Evolutionary conservation across 1,139 yeast species (phyloP), one percentile per base, ranked within the genome.

Genomic region (Citeromyces siamensis): DNA sequence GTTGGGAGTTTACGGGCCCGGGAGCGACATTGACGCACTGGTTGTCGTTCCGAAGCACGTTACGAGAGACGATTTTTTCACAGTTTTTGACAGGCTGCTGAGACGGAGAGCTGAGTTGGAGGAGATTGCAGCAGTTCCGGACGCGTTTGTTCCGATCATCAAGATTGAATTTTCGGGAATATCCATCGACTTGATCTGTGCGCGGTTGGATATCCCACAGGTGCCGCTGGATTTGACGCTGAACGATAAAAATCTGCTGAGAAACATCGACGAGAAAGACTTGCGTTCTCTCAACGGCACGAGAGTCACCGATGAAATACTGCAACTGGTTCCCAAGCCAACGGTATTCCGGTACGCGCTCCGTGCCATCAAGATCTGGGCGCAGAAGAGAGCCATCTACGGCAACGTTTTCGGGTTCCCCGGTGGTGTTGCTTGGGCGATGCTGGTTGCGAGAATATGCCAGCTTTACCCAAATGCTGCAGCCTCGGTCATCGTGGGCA

Each of bases 341-440:
- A 79, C 86, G 10, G 94, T 85, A 2, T 90, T 90, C 62, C 85
- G 86, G 51, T 90, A 86, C 49, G 95, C 97, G 1, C 63, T 90
- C 41, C 64, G 99, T 44, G 90, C 95, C 18, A 82, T 90, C 40
- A 90, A 90, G 55, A 65, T 90, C 53, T 90, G 99, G 98, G 98
- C 99, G 0, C 93, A 86, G 53, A 74, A 86, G 48, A 68, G 97
- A 40, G 98, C 96, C 0, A 73, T 90, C 13, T 90, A 90, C 56
- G 97, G 84, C 4, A 90, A 90, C 52, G 81, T 90, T 35, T 85
- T 81, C 67, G 98, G 98, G 0, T 90, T 90, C 58, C 98, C 98
- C 1, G 99, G 99, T 48, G 99, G 99, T 56, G 98, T 90, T 26
- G 98, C 98, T 0, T 90, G 98, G 98, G 99, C 98, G 1, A 90